phyloP scores from a whole-genome alignment of 2,329 filamentous ascomycete genomes.

The Lasiodiplodia theobromae region DNA sequence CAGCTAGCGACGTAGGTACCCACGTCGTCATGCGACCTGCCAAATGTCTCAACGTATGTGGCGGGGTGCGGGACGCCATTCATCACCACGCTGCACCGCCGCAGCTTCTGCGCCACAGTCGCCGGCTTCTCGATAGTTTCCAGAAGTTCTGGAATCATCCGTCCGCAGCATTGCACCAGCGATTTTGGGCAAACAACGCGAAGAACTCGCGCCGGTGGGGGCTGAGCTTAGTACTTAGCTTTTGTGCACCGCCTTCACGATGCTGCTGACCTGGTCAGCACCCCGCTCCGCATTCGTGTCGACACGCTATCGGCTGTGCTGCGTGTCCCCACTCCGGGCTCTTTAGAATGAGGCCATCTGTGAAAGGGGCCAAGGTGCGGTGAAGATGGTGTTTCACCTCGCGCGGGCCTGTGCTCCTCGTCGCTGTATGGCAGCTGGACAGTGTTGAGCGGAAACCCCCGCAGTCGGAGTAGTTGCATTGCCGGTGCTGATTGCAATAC shows the following conservation, averaged over 20 bases:
- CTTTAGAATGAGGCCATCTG: conserved; percentile 11
- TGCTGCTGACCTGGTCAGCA: background rate
- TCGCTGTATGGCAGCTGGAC: background rate
- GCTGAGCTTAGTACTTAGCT: background rate
- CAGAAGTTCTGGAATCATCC: background rate
- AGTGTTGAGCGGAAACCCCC: background rate
- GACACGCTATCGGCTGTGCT: background rate
- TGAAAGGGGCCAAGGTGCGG: conserved; percentile 16
- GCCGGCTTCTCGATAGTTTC: conserved; percentile 12
- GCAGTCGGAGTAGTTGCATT: background rate
- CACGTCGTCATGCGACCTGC: background rate
- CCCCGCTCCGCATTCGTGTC: conserved; percentile 14
- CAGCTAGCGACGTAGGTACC: background rate
- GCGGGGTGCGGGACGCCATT: background rate
- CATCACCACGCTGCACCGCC: background rate
- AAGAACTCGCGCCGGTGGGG: background rate
- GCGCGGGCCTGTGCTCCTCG: background rate
- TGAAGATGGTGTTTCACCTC: conserved; percentile 22
- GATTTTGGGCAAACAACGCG: background rate
- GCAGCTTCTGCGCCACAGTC: background rate
- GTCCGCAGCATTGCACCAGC: background rate
- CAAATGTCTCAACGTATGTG: background rate
- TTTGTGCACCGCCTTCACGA: background rate
- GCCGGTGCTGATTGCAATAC: background rate
- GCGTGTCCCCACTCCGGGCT: conserved; percentile 11